Evolutionary conservation across 2,329 filamentous ascomycete species (phyloP).

Genomic region (Fusarium metavorans): DNA sequence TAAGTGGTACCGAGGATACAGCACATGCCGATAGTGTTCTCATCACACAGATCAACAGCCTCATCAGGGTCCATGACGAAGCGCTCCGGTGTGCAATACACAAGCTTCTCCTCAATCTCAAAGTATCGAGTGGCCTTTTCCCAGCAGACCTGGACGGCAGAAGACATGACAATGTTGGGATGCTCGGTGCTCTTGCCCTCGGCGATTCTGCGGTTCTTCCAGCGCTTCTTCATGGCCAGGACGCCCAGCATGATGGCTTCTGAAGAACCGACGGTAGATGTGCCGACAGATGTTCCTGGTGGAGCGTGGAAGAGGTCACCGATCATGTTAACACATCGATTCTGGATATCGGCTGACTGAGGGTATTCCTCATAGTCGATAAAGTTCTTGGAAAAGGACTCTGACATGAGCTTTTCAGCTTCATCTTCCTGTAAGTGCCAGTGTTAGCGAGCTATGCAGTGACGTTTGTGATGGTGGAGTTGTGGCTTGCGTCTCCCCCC

Average conservation of each 20-base stretch:
- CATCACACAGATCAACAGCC: constrained; percentile 71
- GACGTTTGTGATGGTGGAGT: constrained; percentile 5
- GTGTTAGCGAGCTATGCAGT: constrained; percentile 35
- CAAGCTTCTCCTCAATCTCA: constrained; percentile 90
- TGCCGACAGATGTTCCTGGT: constrained; percentile 79
- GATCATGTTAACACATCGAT: constrained; percentile 93
- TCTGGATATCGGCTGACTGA: constrained; percentile 86
- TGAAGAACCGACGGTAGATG: constrained; percentile 88
- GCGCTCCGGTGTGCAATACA: constrained; percentile 71
- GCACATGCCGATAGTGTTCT: constrained; percentile 90
- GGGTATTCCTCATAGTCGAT: constrained; percentile 91
- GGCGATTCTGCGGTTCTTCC: constrained; percentile 87
- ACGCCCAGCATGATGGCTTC: constrained; percentile 88
- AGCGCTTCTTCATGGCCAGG: constrained; percentile 94
- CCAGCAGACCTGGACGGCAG: constrained; percentile 97
- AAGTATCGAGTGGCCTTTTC: constrained; percentile 93
- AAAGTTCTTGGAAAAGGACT: constrained; percentile 95
- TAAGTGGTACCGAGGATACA: constrained; percentile 93
- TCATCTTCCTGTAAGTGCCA: constrained; percentile 79
- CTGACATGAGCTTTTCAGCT: constrained; percentile 94
- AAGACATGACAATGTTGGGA: constrained; percentile 96
- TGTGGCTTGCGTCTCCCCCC: constrained; percentile 8
- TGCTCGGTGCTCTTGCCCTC: constrained; percentile 83
- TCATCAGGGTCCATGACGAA: constrained; percentile 74
- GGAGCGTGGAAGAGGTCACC: constrained; percentile 89